These are phyloP conservation scores for Phaffomyces thermotolerans DNA, from an alignment of 805 yeast species.

Conservation along the genomic window DNA sequence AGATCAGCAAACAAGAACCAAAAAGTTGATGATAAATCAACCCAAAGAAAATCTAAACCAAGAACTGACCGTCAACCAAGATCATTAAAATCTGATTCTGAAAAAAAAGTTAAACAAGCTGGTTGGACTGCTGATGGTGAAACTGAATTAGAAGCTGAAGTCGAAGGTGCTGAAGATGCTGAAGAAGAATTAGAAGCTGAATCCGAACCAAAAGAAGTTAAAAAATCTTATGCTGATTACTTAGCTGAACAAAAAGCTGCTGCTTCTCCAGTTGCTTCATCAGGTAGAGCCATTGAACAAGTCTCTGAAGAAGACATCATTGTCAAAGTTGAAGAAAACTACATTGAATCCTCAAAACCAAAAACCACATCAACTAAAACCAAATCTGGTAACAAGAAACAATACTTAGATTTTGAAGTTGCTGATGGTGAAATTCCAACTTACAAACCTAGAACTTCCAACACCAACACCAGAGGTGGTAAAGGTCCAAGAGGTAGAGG, in stretches of 20 bases:
- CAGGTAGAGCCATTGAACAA: conserved; percentile 29
- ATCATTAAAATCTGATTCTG: conserved; percentile 76
- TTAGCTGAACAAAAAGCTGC: conserved; percentile 55
- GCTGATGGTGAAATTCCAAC: conserved; percentile 40
- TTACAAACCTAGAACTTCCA: conserved; percentile 27
- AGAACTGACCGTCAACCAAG: conserved; percentile 77
- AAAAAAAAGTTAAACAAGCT: conserved; percentile 66
- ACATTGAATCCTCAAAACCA: conserved; percentile 49
- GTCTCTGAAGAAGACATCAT: conserved; percentile 47
- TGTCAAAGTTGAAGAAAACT: conserved; percentile 57
- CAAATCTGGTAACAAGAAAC: conserved; percentile 80
- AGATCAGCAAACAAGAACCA: conserved; percentile 44
- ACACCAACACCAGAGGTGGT: conserved; percentile 24
- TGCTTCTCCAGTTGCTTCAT: conserved; percentile 43
- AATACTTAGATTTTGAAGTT: conserved; percentile 62
- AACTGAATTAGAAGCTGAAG: conserved; percentile 62
- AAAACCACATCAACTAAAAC: conserved; percentile 58
- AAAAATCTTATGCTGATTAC: conserved; percentile 81
- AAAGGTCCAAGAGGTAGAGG: conserved; percentile 27
- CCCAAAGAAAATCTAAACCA: conserved; percentile 45
- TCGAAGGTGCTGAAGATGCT: conserved; percentile 44
- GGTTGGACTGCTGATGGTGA: conserved; percentile 84
- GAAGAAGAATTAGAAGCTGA: conserved; percentile 38
- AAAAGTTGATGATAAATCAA: conserved; percentile 47
- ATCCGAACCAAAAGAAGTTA: conserved; percentile 41